Evolutionary conservation across 225 moss, liverwort and hornwort genomes (phyloP), one percentile per base, ranked within the genome.

Genomic region (Neckera pumila): DNA sequence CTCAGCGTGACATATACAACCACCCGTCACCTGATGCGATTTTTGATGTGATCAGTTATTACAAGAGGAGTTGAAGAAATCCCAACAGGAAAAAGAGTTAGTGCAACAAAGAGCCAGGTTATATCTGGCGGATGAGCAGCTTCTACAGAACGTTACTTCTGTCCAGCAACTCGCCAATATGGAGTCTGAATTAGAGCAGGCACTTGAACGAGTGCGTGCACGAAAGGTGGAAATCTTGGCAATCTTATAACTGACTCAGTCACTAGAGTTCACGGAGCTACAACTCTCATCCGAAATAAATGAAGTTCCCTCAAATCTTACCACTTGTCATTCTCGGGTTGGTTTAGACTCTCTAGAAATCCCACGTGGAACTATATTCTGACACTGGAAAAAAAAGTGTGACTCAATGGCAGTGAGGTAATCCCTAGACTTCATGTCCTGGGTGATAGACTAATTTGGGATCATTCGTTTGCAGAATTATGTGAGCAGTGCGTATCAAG

Each of bases 51-150:
- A 80, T 18, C 85, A 94, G 94, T 86, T 94, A 81, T 57, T 94
- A 75, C 94, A 94, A 92, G 94, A 94, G 87, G 94, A 94, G 90
- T 88, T 94, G 49, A 94, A 90, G 53, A 94, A 94, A 79, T 92
- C 94, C 11, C 94, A 94, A 84, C 94, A 91, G 81, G 94, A 94
- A 66, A 94, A 92, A 67, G 94, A 94, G 87, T 83, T 94, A 19
- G 92, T 92, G 86, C 94, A 94, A 83, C 94, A 94, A 89, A 85
- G 94, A 87, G 94, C 94, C 33, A 90, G 94, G 91, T 87, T 94
- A 72, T 94, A 94, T 88, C 64, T 94, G 81, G 94, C 92, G 43
- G 94, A 94, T 51, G 94, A 94, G 86, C 94, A 94, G 54, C 92
- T 94, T 47, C 84, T 94, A 33, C 94, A 94, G 70, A 92, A 59